Conservation (phyloP, 1,284 basidiomycete genomes). For the Tilletiaria anomala region DNA sequence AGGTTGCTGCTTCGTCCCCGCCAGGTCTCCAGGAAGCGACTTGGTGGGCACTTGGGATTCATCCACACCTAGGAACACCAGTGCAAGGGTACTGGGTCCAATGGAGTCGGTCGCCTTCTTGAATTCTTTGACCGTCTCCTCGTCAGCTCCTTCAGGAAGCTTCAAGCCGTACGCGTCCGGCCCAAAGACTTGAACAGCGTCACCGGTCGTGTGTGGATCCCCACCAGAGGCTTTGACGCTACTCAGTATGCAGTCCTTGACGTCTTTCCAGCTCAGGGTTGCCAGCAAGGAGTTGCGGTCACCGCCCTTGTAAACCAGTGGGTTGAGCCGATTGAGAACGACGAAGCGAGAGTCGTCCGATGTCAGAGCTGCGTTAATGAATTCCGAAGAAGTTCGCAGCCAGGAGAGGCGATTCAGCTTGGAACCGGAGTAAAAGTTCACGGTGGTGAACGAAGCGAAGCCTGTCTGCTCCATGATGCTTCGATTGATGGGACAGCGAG, state of each 20-base stretch:
- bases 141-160: neutral
- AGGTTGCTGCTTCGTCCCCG: neutral
- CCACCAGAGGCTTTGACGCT: conserved; percentile 13
- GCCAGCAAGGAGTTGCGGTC: conserved; percentile 18
- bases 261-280: conserved; percentile 30
- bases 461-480: too few species aligned
- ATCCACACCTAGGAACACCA: neutral
- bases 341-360: conserved; percentile 33
- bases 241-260: conserved; percentile 17
- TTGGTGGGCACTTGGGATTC: neutral
- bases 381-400: conserved; percentile 30
- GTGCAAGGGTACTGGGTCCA: neutral
- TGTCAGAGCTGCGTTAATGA: conserved; percentile 35
- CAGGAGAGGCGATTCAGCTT: conserved; percentile 35
- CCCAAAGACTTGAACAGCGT: conserved; percentile 16
- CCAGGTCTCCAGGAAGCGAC: too few species aligned
- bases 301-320: conserved; percentile 23
- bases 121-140: neutral
- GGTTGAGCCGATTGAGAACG: conserved; percentile 31
- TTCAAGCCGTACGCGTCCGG: conserved; percentile 17
- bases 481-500: too few species aligned
- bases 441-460: conserved; percentile 6
- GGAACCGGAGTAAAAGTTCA: conserved; percentile 31
- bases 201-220: neutral
- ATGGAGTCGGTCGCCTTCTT: neutral